phyloP scores from a whole-genome alignment of 495 filamentous ascomycete species.

The Xylaria cubensis region DNA sequence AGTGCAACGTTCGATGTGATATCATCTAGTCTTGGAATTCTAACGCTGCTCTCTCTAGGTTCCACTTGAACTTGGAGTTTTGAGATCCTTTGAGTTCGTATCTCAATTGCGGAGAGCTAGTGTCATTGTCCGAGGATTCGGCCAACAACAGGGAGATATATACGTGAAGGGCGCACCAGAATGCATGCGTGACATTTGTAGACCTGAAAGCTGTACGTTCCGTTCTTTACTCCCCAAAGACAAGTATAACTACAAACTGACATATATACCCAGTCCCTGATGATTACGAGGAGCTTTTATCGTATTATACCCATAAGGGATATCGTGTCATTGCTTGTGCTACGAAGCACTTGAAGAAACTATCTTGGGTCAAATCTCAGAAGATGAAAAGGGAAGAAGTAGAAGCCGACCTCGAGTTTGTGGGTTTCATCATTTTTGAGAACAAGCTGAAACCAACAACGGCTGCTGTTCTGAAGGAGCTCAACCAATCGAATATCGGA shows the following conservation, averaged over 20 bases:
- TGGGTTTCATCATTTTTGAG: constrained; percentile 98
- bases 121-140: constrained; percentile 87
- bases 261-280: constrained; percentile 71
- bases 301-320: constrained; percentile 91
- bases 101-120: constrained; percentile 93
- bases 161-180: constrained; percentile 98
- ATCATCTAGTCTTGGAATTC: not conserved
- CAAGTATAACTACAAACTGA: not conserved
- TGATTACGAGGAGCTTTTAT: constrained; percentile 87
- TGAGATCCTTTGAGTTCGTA: constrained; percentile 95
- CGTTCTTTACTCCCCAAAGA: not conserved
- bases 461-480: constrained; percentile 75
- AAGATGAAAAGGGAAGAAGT: constrained; percentile 88
- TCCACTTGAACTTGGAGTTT: constrained; percentile 79
- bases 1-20: constrained; percentile 24
- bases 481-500: constrained; percentile 84
- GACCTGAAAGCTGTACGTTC: constrained; percentile 73
- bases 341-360: constrained; percentile 80
- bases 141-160: constrained; percentile 76
- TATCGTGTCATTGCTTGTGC: constrained; percentile 98
- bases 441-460: constrained; percentile 95
- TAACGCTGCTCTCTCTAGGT: constrained; percentile 37
- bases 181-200: constrained; percentile 92
- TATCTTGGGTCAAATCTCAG: constrained; percentile 92
- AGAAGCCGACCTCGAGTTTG: constrained; percentile 81